phyloP scores from a whole-genome alignment of 202 grass and related monocot species.

The Cymbopogon flexuosus region DNA sequence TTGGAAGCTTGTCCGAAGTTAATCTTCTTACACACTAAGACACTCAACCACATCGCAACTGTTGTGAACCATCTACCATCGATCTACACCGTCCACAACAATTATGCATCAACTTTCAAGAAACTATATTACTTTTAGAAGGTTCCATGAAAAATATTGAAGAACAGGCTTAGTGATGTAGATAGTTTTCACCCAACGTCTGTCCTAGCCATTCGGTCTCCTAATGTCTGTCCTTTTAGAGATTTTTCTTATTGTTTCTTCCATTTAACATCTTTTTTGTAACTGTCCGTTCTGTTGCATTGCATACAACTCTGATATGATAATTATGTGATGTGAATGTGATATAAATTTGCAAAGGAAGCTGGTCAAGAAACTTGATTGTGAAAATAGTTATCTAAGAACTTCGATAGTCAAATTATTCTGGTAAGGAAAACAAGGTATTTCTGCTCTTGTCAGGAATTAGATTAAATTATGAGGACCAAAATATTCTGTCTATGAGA shows the following conservation, averaged over 20 bases:
- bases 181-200: not conserved
- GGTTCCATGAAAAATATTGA: not conserved
- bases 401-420: conserved; percentile 19
- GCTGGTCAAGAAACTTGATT: not conserved
- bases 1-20: not conserved
- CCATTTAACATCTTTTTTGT: not conserved
- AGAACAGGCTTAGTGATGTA: conserved; percentile 3
- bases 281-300: not conserved
- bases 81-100: not conserved
- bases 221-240: not conserved
- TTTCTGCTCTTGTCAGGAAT: conserved; percentile 1
- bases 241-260: not conserved
- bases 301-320: not conserved
- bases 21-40: not conserved
- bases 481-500: not conserved
- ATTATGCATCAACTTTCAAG: conserved; percentile 8
- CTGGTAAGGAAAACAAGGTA: not conserved
- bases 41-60: not conserved
- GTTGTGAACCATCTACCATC: not conserved
- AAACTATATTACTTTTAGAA: not conserved
- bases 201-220: too few relatives aligned
- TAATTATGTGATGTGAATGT: not conserved
- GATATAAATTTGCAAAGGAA: not conserved
- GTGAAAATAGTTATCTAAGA: not conserved
- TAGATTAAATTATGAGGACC: not conserved